Conservation (phyloP, 2,329 filamentous ascomycete genomes). For the Colletotrichum eremochloae region DNA sequence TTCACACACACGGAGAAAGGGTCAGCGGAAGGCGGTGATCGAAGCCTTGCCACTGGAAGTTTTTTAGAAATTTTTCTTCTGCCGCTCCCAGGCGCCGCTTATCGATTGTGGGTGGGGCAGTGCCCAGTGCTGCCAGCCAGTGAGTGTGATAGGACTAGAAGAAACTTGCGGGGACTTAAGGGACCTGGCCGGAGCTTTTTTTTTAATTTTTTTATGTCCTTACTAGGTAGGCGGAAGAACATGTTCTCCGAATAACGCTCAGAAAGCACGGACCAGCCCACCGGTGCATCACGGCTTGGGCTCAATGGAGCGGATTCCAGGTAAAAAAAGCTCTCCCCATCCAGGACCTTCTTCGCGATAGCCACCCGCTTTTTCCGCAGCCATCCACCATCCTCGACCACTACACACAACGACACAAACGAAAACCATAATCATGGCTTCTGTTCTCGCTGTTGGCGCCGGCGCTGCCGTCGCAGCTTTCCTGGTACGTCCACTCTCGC, state of each 20-base stretch:
- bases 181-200: neutral
- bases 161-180: neutral
- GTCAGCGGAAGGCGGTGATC: conserved; percentile 41
- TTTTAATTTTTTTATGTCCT: no score
- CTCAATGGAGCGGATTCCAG: conserved; percentile 9
- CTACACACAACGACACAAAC: neutral
- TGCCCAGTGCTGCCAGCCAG: neutral
- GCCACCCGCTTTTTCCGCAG: conserved; percentile 26
- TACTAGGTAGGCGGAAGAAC: conserved; percentile 5
- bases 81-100: conserved; percentile 22
- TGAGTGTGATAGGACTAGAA: conserved; percentile 18
- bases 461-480: conserved; percentile 66
- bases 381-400: conserved; percentile 13
- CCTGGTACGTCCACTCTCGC: conserved; percentile 54
- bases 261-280: conserved; percentile 7
- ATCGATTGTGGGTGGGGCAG: conserved; percentile 40
- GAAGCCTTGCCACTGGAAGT: conserved; percentile 31
- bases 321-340: conserved; percentile 17
- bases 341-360: conserved; percentile 15
- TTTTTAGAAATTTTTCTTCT: conserved; percentile 42
- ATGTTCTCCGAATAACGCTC: neutral
- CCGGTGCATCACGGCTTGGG: conserved; percentile 22
- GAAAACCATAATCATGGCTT: conserved; percentile 52
- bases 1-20: neutral
- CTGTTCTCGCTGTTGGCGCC: conserved; percentile 60